Percentiles rank a stretch among this genome's conserved stretches.
These are phyloP conservation scores for Daldinia eschscholtzii DNA, from an alignment of 2,329 filamentous ascomycete species.

Conservation along the genomic window DNA sequence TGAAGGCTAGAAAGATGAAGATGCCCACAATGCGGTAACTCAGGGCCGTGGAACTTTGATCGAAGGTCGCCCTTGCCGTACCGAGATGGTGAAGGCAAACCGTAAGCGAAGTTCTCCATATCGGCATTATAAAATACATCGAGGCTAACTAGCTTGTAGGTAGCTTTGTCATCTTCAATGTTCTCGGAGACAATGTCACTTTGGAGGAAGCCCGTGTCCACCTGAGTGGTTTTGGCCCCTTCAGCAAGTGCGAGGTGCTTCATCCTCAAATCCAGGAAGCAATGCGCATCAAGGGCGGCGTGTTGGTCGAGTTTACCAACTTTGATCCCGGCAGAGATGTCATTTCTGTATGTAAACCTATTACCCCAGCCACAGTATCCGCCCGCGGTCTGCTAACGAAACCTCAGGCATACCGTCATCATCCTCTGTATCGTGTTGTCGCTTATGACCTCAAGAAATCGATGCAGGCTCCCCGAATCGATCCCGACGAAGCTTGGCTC, in stretches of 20 bases:
- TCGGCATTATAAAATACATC: neutral
- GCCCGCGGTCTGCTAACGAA: constrained; percentile 32
- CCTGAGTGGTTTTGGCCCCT: constrained; percentile 59
- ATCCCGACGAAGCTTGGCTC: constrained; percentile 51
- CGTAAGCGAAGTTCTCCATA: constrained; percentile 56
- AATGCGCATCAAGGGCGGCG: constrained; percentile 55
- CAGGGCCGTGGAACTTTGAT: constrained; percentile 63
- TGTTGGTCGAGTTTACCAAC: constrained; percentile 63
- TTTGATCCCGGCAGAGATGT: constrained; percentile 67
- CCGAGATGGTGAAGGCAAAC: constrained; percentile 70
- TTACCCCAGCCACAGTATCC: neutral
- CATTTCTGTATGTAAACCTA: constrained; percentile 56
- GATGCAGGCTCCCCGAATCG: constrained; percentile 38
- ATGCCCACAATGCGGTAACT: constrained; percentile 63
- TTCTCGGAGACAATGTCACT: constrained; percentile 55
- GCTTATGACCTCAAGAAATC: constrained; percentile 53
- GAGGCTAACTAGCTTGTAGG: constrained; percentile 56
- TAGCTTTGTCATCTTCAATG: constrained; percentile 62
- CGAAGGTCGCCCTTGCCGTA: constrained; percentile 69
- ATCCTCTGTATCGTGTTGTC: constrained; percentile 51
- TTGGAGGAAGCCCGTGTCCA: constrained; percentile 60
- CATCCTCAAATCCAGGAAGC: constrained; percentile 51
- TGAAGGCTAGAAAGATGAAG: constrained; percentile 57
- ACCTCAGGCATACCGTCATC: constrained; percentile 52
- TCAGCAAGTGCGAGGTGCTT: constrained; percentile 57